These are phyloP conservation scores for Diaporthe batatas DNA, from an alignment of 2,329 filamentous ascomycete species.

Conservation along the genomic window DNA sequence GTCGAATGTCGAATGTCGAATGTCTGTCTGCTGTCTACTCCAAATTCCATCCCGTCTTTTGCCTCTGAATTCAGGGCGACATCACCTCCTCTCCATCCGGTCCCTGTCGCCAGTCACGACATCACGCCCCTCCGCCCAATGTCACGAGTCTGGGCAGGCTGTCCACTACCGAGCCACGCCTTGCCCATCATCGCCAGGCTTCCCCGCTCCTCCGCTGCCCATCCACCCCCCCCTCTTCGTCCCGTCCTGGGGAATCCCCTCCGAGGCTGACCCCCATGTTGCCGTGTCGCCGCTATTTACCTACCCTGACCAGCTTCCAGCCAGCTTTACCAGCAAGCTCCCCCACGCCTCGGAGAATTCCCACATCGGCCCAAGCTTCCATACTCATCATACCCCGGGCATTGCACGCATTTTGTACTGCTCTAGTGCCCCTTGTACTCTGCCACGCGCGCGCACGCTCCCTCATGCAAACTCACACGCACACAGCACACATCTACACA, in stretches of 20 bases:
- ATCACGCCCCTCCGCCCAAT: not conserved
- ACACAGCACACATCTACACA: not conserved
- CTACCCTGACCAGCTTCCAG: not conserved
- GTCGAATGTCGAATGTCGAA: not conserved
- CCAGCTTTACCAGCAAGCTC: not conserved
- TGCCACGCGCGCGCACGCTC: not conserved
- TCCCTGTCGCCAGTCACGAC: not conserved
- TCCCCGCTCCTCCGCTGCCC: slow-evolving; percentile 35
- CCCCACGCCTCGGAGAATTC: slow-evolving; percentile 36
- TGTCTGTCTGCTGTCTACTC: no score
- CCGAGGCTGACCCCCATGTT: no score
- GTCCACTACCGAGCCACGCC: slow-evolving; percentile 34
- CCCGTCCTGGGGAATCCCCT: not conserved
- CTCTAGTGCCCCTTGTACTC: not conserved
- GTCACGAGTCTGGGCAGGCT: slow-evolving; percentile 21
- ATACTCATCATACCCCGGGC: slow-evolving; percentile 5
- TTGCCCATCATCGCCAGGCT: slow-evolving; percentile 25
- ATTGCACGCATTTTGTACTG: not conserved
- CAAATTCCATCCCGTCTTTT: slow-evolving; percentile 24
- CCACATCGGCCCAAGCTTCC: slow-evolving; percentile 13
- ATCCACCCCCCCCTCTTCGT: not conserved
- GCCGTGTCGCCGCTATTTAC: slow-evolving; percentile 2
- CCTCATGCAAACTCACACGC: not conserved
- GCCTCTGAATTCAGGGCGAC: slow-evolving; percentile 15
- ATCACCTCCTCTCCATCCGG: slow-evolving; percentile 19